Percentiles rank a stretch among this genome's conserved stretches.
phyloP scores from a whole-genome alignment of 345 rosid genomes.

The Pelargonium nanum region DNA sequence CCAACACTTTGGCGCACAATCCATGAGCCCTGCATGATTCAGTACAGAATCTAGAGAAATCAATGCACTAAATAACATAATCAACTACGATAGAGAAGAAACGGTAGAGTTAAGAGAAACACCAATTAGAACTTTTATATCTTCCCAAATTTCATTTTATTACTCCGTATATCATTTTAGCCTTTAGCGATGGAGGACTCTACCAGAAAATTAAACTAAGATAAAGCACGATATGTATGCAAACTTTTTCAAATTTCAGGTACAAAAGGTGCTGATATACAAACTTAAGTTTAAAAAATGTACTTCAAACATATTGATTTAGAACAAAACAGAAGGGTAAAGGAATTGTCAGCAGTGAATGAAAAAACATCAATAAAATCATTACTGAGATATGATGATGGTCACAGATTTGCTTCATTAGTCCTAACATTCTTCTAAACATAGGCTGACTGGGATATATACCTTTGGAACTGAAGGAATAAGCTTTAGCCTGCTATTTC shows the following conservation, averaged over 20 bases:
- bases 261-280: too few relatives aligned
- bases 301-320: too few relatives aligned
- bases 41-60: constrained; percentile 3
- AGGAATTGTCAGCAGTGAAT: too few relatives aligned
- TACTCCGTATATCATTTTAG: too few relatives aligned
- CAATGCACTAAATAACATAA: neutral
- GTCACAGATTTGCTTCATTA: neutral
- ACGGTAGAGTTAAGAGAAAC: neutral
- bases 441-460: constrained; percentile 9
- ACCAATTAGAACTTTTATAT: neutral
- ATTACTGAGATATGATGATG: neutral
- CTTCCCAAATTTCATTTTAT: too few relatives aligned
- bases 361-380: too few relatives aligned
- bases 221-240: too few relatives aligned
- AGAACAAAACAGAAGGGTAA: too few relatives aligned
- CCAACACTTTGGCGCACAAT: constrained; percentile 98
- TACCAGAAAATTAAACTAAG: too few relatives aligned
- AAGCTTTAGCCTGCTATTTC: constrained; percentile 92
- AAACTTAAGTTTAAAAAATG: too few relatives aligned
- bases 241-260: too few relatives aligned
- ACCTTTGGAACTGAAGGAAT: constrained; percentile 96
- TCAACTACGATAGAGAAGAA: neutral
- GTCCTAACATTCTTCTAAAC: neutral
- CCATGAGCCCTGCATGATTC: constrained; percentile 80
- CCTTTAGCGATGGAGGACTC: too few relatives aligned